phyloP scores from a whole-genome alignment of 768 basidiomycete genomes.

The Leccinum subgranulosum region DNA sequence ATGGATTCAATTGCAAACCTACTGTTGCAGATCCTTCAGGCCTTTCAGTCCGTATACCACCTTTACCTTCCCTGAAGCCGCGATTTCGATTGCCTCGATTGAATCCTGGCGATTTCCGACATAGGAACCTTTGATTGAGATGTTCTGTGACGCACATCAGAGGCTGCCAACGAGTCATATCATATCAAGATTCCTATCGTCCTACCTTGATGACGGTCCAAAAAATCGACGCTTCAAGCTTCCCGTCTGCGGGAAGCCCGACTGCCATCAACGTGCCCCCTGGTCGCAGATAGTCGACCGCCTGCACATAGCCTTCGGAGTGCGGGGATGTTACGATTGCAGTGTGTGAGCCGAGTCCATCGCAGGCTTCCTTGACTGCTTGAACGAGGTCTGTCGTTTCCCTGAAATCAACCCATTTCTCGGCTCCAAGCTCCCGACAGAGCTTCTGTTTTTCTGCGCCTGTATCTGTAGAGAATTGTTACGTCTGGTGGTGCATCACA shows the following conservation, averaged over 20 bases:
- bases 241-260: constrained; percentile 64
- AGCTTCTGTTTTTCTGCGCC: constrained; percentile 71
- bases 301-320: constrained; percentile 45
- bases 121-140: constrained; percentile 35
- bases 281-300: constrained; percentile 70
- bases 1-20: constrained; percentile 20
- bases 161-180: no score
- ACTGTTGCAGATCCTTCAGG: constrained; percentile 52
- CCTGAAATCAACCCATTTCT: constrained; percentile 78
- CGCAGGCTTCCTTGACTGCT: constrained; percentile 61
- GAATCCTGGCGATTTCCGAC: constrained; percentile 82
- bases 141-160: constrained; percentile 18
- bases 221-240: constrained; percentile 61
- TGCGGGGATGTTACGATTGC: constrained; percentile 58
- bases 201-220: constrained; percentile 64
- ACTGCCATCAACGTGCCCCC: constrained; percentile 77
- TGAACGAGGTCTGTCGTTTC: constrained; percentile 60
- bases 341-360: constrained; percentile 70
- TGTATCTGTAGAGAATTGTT: constrained; percentile 44
- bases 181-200: not conserved
- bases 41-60: constrained; percentile 47
- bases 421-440: constrained; percentile 61
- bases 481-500: not conserved
- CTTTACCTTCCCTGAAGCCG: constrained; percentile 66
- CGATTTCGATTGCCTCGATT: constrained; percentile 75